Base-by-base conservation (phyloP, 1,284 basidiomycete species). In the Cryptococcus sp. region DNA sequence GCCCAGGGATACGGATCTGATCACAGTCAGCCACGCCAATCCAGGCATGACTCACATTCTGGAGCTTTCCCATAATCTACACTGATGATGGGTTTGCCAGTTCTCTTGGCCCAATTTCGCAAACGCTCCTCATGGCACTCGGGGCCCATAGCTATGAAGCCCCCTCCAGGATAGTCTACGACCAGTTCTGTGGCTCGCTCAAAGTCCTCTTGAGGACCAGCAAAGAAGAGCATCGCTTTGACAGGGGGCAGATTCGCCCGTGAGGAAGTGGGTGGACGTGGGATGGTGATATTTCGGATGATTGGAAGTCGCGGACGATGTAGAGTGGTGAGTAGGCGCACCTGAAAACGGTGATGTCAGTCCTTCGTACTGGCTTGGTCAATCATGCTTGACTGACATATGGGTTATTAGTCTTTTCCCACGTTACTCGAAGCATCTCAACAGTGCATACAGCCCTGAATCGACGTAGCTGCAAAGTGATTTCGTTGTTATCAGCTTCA, bases 11-110 rank as follows among this genome's bases (percentile, higher is more conserved):
- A 97, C 3, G 93, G 93, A 81, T 94, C 91, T 94, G 62, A 16
- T 3, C 35, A 40, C 25, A 44, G 15, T 11, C 5, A 25, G n/a
- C 5, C 19, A 11, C 47, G 15, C 16, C 13, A 22, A 4, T 20
- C 48, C 20, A 2, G 27, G 23, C 41, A 38, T 25, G 17, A 80
- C 86, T 78, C 75, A 92, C 91, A 93, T 82, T 95, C 93, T 6
- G 94, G 94, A 25, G 93, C 91, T 80, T 98, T 99, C 54, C 93
- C 91, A 75, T 98, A 98, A 68, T 98, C 91, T 51, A 98, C 85
- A 7, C 90, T 85, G 44, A 98, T 80, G 2, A 98, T 85, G 11
- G 91, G 90, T 70, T 87, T 87, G 7, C 88, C 84, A 0, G 90
- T 92, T 57, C 84, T 83, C 44, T 86, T 83, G 5, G 93, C 89